Conservation (phyloP, 1,139 yeast species). For the Williopsis jadinii region DNA sequence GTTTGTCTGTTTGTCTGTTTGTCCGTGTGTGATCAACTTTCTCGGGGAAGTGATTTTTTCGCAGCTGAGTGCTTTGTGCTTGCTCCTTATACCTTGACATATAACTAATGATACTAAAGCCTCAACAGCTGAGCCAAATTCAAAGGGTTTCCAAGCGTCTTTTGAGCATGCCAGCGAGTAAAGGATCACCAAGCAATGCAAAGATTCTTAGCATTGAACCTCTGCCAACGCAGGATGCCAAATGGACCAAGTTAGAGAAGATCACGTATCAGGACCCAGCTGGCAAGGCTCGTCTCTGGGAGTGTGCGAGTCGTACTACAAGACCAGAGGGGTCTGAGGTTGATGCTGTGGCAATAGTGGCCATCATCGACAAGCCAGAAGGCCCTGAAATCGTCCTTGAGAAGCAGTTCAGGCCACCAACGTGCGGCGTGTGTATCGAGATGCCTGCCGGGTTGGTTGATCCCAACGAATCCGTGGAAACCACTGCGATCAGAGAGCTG, state of each 20-base stretch:
- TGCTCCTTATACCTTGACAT: too few relatives aligned
- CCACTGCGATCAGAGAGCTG: slow-evolving; percentile 82
- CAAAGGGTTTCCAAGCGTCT: slow-evolving; percentile 1
- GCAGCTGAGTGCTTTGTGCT: too few relatives aligned
- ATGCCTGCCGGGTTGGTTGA: slow-evolving; percentile 94
- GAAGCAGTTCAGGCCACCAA: slow-evolving; percentile 91
- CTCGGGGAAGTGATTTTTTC: too few relatives aligned
- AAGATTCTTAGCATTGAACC: slow-evolving; percentile 28
- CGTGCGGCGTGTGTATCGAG: slow-evolving; percentile 80
- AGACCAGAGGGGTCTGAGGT: slow-evolving; percentile 57
- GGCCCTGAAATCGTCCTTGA: slow-evolving; percentile 63
- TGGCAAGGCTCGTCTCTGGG: slow-evolving; percentile 68
- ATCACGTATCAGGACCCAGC: slow-evolving; percentile 65
- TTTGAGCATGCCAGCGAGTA: slow-evolving; percentile 20
- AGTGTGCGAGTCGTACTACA: slow-evolving; percentile 81
- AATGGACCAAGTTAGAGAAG: slow-evolving; percentile 56
- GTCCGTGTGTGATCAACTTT: not conserved
- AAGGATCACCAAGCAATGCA: slow-evolving; percentile 31
- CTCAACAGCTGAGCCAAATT: too few relatives aligned
- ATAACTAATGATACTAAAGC: too few relatives aligned
- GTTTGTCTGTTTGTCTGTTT: not conserved
- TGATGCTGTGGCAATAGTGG: slow-evolving; percentile 88
- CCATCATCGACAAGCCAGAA: slow-evolving; percentile 48
- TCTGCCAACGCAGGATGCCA: slow-evolving; percentile 36
- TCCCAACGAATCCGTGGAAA: slow-evolving; percentile 67